Base-by-base conservation (phyloP, 2,329 filamentous ascomycete species). In the Penicillium sp. region DNA sequence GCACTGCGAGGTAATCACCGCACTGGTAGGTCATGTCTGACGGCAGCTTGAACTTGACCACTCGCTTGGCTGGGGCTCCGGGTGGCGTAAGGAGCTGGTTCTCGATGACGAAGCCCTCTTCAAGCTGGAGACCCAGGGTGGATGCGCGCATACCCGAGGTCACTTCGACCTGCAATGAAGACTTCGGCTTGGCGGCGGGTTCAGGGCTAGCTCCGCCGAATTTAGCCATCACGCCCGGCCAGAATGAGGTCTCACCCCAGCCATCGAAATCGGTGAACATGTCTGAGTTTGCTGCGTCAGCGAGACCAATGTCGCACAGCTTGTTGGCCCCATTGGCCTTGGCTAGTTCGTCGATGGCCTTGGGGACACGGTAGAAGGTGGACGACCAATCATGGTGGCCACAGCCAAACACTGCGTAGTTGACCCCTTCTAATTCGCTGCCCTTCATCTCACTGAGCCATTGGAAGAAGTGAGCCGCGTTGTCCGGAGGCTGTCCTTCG, bases 1-100 rank as follows among this genome's bases (percentile, higher is more conserved):
- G 76, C 2, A 92, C 78, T 0, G 88, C 87, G 0, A 93, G 80
- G 68, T 94, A 93, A 67, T 93, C 89, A 14, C 89, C 90, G 2
- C 87, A 82, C 38, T 82, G 80, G 72, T 92, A 93, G 0, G 79
- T 81, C 78, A 85, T 79, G 49, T 81, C 83, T 0, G 79, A 81
- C 0, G 89, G 89, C 1, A 93, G 78, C 57, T 84, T 82, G 34
- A 92, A 84, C 60, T 85, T 84, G 20, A 90, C 81, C 59, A 87
- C 81, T 24, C 83, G 82, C 76, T 90, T 91, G 37, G 76, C 75
- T 0, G 83, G 76, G 26, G 78, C 79, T 0, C 75, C 79, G 1
- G 76, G 73, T 0, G 79, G 69, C 1, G 81, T 85, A 34, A 89
- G 74, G 0, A 76, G 69, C 45, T 74, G 76, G 40, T 82, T 80